Percentiles rank a stretch among this genome's conserved stretches.
Evolutionary conservation across 2,329 filamentous ascomycete genomes (phyloP).

Genomic region (Passalora sequoiae): DNA sequence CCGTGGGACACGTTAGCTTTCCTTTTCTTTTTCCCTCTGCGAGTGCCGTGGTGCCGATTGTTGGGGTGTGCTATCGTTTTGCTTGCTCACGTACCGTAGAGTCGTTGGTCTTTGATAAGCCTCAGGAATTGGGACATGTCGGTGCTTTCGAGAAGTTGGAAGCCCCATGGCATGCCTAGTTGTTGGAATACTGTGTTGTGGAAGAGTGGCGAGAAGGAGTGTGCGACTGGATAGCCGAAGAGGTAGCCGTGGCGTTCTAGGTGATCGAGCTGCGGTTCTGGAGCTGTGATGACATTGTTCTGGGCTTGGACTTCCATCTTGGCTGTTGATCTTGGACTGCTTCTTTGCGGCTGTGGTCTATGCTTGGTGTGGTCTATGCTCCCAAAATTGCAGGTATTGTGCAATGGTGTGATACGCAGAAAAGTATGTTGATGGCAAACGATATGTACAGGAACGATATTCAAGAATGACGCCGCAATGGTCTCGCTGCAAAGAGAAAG

Average conservation of each 20-base stretch:
- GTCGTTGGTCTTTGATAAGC: constrained; percentile 53
- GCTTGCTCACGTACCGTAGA: constrained; percentile 57
- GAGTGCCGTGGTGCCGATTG: background rate
- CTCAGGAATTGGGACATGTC: constrained; percentile 42
- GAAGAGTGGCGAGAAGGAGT: constrained; percentile 52
- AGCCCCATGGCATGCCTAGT: constrained; percentile 50
- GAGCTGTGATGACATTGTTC: constrained; percentile 21
- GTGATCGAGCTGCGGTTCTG: constrained; percentile 28
- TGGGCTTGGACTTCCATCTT: constrained; percentile 14
- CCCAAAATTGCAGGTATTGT: no score
- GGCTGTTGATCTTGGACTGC: background rate
- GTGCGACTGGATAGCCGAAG: constrained; percentile 53
- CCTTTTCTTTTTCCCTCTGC: no score
- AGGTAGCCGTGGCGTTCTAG: constrained; percentile 51
- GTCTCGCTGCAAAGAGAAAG: background rate
- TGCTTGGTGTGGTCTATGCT: background rate
- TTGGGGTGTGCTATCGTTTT: background rate
- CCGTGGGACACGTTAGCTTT: constrained; percentile 34
- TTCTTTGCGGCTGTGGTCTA: background rate
- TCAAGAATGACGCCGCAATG: background rate
- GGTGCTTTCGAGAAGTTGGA: constrained; percentile 45
- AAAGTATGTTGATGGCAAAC: no score
- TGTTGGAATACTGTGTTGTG: constrained; percentile 51
- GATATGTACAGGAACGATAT: background rate
- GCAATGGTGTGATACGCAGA: no score